A percentile compares a stretch with the other conserved stretches of the same genome.
phyloP scores from a whole-genome alignment of 108 stramenopile genomes.

The Cyclotella sp. region DNA sequence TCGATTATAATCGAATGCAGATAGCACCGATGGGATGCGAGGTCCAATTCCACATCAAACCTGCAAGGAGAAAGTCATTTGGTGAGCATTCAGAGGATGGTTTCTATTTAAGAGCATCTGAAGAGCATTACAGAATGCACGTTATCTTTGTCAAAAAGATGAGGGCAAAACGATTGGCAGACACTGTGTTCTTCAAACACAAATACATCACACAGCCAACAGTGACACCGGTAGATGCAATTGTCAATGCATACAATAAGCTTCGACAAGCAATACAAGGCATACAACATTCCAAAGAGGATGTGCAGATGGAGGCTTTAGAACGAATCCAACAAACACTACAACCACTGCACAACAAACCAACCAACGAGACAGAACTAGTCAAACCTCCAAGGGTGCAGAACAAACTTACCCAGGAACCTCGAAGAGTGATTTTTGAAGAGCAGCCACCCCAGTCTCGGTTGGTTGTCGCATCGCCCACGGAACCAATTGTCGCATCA shows the following conservation, averaged over 20 bases:
- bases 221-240: constrained; percentile 24
- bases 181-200: constrained; percentile 28
- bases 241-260: constrained; percentile 9
- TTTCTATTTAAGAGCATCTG: constrained; percentile 19
- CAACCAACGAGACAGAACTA: neutral
- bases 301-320: constrained; percentile 5
- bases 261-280: constrained; percentile 9
- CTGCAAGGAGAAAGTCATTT: constrained; percentile 9
- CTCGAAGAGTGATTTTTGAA: constrained; percentile 13
- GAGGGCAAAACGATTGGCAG: constrained; percentile 17
- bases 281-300: neutral
- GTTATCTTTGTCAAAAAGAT: constrained; percentile 23
- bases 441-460: neutral
- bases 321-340: constrained; percentile 8
- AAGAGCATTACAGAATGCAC: constrained; percentile 33
- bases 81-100: constrained; percentile 21
- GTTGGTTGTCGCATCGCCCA: constrained; percentile 29
- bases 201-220: constrained; percentile 34
- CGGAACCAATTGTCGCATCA: constrained; percentile 17
- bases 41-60: constrained; percentile 36
- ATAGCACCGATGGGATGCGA: constrained; percentile 53
- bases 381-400: constrained; percentile 6
- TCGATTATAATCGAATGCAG: constrained; percentile 55
- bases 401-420: neutral
- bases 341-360: neutral